Base-by-base conservation (phyloP, 805 yeast genomes). In the Candida khao-thaluensis region DNA sequence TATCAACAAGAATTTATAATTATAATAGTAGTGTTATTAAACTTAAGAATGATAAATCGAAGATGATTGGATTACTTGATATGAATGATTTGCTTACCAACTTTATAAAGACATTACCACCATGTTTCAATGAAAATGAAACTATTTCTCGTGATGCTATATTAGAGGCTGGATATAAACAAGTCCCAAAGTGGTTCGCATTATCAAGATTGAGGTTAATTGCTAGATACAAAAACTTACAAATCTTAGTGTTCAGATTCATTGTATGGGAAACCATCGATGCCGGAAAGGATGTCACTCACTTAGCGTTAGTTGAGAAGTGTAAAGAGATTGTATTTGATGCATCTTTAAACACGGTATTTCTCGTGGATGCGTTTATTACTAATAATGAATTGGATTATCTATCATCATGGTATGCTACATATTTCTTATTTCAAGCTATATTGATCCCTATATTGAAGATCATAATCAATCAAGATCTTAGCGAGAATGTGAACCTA, bases 371-470 rank as follows among this genome's bases (percentile, higher is more conserved):
- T 23, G 20, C 22, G 3, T 49, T 42, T 24, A 41, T 51, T n/a
- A 40, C 32, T 6, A 42, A 44, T 11, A 49, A 49, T 30, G 40
- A 41, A 10, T 36, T 49, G 10, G 48, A 47, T 26, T 49, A 45
- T 24, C 41, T 51, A 22, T 40, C 41, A 4, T 39, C 50, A 2
- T 49, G 51, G 53, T 49, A 49, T 31, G 50, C 51, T 15, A 48
- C 51, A n/a, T 49, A 49, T 29, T 49, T 49, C 21, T 39, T 49
- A n/a, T 49, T 49, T 35, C 53, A 49, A 29, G 51, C 53, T n/a
- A 43, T 44, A n/a, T 37, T 49, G 23, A 49, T 49, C 5, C 53
- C 53, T 5, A 45, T 51, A 11, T 38, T 51, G 17, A 44, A 49
- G 17, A 31, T 51, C 3, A 37, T 48, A 2, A 51, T 51, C n/a